phyloP scores from a whole-genome alignment of 768 basidiomycete species.

The Termitomyces sp. region DNA sequence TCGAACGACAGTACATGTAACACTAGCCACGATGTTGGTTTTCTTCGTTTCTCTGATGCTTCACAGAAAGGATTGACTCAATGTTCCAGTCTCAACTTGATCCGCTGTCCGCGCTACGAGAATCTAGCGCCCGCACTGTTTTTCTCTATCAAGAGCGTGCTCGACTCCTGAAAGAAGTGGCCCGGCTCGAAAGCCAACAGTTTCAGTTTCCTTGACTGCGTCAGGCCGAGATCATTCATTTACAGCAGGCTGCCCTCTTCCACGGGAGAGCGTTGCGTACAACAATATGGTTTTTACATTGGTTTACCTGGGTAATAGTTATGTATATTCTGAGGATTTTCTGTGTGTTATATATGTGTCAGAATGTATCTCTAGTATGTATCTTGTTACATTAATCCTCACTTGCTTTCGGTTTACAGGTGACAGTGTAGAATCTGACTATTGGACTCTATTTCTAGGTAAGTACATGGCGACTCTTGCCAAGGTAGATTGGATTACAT shows the following conservation, averaged over 20 bases:
- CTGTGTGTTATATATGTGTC: not conserved
- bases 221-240: not conserved
- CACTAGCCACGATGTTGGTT: constrained; percentile 3
- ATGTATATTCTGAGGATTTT: not conserved
- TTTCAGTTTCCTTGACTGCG: not conserved
- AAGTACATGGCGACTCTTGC: not conserved
- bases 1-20: not conserved
- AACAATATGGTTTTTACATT: not conserved
- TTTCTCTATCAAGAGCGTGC: constrained; percentile 56
- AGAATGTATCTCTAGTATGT: not conserved
- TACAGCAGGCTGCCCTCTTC: not conserved
- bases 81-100: not conserved
- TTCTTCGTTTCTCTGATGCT: not conserved
- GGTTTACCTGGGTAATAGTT: no score
- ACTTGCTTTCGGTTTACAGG: not conserved
- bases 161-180: constrained; percentile 47
- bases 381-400: not conserved
- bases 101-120: constrained; percentile 7
- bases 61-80: not conserved
- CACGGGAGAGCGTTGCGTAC: not conserved
- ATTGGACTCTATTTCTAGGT: not conserved
- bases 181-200: constrained; percentile 28
- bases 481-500: not conserved
- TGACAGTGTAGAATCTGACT: not conserved
- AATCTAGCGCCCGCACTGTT: constrained; percentile 35